Conservation (phyloP, 176 grass and related monocot genomes). For the Olyra latifolia region DNA sequence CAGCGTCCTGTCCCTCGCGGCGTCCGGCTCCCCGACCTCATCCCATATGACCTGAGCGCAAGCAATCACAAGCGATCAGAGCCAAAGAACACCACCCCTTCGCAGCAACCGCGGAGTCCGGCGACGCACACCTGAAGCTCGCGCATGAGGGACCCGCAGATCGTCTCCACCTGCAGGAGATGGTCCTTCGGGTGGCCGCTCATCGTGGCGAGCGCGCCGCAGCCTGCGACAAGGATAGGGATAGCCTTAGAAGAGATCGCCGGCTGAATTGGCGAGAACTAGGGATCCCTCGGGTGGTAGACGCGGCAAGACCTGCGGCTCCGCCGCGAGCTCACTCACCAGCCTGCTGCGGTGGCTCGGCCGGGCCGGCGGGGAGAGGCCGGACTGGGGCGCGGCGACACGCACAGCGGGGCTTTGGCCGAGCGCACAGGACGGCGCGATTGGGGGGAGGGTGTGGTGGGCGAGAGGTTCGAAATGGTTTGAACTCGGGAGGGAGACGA, state of each 20-base stretch:
- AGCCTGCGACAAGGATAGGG: background rate
- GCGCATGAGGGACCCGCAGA: constrained; percentile 55
- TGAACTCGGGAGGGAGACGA: background rate
- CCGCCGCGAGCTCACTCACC: background rate
- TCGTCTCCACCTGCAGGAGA: constrained; percentile 45
- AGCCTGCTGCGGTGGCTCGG: background rate
- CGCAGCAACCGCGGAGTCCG: background rate
- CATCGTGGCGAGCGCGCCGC: constrained; percentile 18
- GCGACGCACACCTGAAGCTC: constrained; percentile 57
- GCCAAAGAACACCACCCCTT: background rate
- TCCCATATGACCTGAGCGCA: constrained; percentile 61
- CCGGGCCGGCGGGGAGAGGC: background rate
- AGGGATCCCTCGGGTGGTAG: background rate
- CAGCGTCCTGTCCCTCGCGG: constrained; percentile 55
- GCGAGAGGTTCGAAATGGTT: background rate
- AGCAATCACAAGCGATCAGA: background rate
- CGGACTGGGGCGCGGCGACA: background rate
- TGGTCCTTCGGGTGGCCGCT: constrained; percentile 27
- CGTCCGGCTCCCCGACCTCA: constrained; percentile 60
- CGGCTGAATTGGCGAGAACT: background rate
- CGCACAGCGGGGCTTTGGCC: background rate
- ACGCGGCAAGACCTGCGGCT: background rate
- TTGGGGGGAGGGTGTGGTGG: background rate
- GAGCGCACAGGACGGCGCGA: background rate
- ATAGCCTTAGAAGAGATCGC: background rate